A percentile compares a stretch with the other conserved stretches of the same genome.
phyloP scores from a whole-genome alignment of 768 basidiomycete genomes.

The Leccinum obscurum region DNA sequence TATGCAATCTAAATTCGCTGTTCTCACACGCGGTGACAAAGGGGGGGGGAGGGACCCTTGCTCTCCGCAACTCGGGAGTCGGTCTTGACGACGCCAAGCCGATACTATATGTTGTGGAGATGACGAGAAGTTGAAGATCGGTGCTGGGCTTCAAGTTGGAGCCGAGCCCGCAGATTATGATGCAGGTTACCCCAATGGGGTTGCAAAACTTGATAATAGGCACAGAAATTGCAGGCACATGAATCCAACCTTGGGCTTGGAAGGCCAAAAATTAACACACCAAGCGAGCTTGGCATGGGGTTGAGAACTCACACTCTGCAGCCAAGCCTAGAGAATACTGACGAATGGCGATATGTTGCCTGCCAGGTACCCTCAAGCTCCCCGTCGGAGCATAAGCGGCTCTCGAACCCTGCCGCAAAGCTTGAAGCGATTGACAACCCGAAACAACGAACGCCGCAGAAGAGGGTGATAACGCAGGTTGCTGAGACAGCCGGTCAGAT shows the following conservation, averaged over 20 bases:
- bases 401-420: neutral
- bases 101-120: neutral
- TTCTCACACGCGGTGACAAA: neutral
- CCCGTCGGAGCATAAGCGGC: constrained; percentile 12
- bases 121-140: neutral
- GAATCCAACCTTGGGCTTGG: neutral
- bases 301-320: neutral
- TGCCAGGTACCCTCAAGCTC: neutral
- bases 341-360: constrained; percentile 1
- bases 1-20: neutral
- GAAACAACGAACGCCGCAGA: constrained; percentile 2
- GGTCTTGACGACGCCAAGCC: neutral
- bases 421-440: constrained; percentile 8
- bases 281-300: neutral
- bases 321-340: neutral
- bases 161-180: neutral
- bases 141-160: neutral
- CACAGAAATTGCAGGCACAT: neutral
- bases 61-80: neutral
- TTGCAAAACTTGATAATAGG: neutral
- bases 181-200: neutral
- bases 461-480: neutral
- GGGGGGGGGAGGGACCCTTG: neutral
- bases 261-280: constrained; percentile 7
- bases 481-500: constrained; percentile 1